Evolutionary conservation across 768 basidiomycete genomes (phyloP).

Genomic region (Brasilioporus rufonigricans): DNA sequence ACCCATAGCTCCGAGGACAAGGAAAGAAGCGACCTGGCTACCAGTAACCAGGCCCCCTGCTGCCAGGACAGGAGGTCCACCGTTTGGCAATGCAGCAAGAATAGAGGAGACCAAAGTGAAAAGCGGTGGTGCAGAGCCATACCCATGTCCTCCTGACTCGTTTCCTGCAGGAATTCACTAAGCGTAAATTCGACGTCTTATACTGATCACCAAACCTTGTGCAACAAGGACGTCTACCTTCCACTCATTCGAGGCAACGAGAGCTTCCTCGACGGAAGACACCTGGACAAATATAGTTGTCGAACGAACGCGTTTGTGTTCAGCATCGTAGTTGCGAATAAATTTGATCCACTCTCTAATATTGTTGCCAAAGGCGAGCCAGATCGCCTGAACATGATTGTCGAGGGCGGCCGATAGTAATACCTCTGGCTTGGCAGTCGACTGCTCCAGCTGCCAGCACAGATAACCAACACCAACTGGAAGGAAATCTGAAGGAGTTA

Average conservation of each 20-base stretch:
- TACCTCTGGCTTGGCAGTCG: slow-evolving; percentile 36
- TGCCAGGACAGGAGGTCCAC: slow-evolving; percentile 57
- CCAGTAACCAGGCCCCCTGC: slow-evolving; percentile 75
- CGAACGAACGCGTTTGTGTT: slow-evolving; percentile 36
- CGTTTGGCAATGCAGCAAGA: slow-evolving; percentile 40
- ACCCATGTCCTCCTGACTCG: slow-evolving; percentile 81
- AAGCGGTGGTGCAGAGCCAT: slow-evolving; percentile 53
- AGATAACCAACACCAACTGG: slow-evolving; percentile 77
- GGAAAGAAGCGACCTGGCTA: slow-evolving; percentile 58
- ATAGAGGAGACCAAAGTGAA: slow-evolving; percentile 58
- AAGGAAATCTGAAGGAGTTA: slow-evolving; percentile 32
- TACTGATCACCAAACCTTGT: slow-evolving; percentile 52
- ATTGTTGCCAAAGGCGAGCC: slow-evolving; percentile 70
- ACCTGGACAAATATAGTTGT: slow-evolving; percentile 66
- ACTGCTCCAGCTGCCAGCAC: slow-evolving; percentile 64
- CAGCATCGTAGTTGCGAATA: slow-evolving; percentile 53
- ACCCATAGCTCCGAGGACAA: slow-evolving; percentile 67
- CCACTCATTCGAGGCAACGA: slow-evolving; percentile 61
- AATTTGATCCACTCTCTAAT: slow-evolving; percentile 58
- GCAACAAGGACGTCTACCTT: slow-evolving; percentile 72
- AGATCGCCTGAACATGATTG: slow-evolving; percentile 59
- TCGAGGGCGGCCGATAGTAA: slow-evolving; percentile 52
- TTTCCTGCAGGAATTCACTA: slow-evolving; percentile 44
- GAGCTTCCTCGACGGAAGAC: slow-evolving; percentile 57
- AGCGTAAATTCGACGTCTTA: neutral